Base-by-base conservation (phyloP, 148 eudicot genomes). In the Rhododendron ferrugineum region DNA sequence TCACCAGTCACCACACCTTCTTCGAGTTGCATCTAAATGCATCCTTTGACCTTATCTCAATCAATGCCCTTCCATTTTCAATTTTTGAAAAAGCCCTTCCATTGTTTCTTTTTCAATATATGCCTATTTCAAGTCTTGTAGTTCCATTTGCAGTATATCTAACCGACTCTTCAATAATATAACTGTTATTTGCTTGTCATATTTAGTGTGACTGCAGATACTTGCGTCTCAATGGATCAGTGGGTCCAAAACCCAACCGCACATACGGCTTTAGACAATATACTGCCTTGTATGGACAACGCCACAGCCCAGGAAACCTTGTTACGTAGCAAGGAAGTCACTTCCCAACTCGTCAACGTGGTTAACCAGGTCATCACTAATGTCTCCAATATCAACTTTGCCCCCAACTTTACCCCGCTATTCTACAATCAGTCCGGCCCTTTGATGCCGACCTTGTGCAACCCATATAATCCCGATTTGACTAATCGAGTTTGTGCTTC, bases 401-500 rank as follows among this genome's bases (percentile, higher is more conserved):
- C 96, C 22, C 94, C 98, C 36, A 90, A 85, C 85, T 90, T 95
- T 40, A 86, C 50, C 22, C 98, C 96, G 3, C 70, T 96, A 49
- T 96, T 92, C 92, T 96, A 83, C 87, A 96, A 96, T 78, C 99
- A 96, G 85, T 94, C 99, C 2, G 99, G 99, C 68, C 99, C 98
- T 10, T 56, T 87, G 30, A 6, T 96, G 82, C 97, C 99, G 1
- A 86, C 83, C 86, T 81, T 96, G 34, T 96, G 99, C 91, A 92
- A 94, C 85, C 99, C 99, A 0, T 95, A 89, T 77, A 83, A 86
- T n/a, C 79, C 83, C 1, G 97, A 96, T 85, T 87, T 89, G 11
- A 90, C 89, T 0, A 89, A 92, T 80, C 93, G 98, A 10, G 74
- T 88, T 22, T 96, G 99, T 85, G 64, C 90, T 36, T 81, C 87